A percentile compares a stretch with the other conserved stretches of the same genome.
These are phyloP conservation scores for Gossypium australe DNA, from an alignment of 345 rosid genomes.

Conservation along the genomic window DNA sequence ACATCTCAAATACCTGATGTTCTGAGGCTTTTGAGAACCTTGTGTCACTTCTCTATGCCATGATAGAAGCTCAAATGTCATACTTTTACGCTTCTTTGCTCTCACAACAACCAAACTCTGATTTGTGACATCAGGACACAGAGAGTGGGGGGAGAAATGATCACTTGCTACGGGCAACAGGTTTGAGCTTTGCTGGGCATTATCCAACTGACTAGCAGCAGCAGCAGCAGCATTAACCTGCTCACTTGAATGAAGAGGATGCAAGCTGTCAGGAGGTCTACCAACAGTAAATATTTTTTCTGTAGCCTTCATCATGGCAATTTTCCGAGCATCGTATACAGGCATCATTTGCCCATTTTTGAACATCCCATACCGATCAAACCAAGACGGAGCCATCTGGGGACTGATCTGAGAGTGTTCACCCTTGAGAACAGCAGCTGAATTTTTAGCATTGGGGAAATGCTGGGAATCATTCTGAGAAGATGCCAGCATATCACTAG, in stretches of 20 bases:
- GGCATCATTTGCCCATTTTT: slow-evolving; percentile 61
- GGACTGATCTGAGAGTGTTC: slow-evolving; percentile 55
- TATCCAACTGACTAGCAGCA: slow-evolving; percentile 29
- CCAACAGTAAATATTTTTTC: slow-evolving; percentile 41
- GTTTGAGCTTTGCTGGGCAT: slow-evolving; percentile 24
- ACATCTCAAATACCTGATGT: slow-evolving; percentile 48
- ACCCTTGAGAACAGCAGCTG: slow-evolving; percentile 30
- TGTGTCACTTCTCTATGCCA: slow-evolving; percentile 62
- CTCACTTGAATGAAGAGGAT: slow-evolving; percentile 26
- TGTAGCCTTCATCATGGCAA: slow-evolving; percentile 29
- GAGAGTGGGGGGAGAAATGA: slow-evolving; percentile 33
- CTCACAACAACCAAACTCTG: slow-evolving; percentile 26
- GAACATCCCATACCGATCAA: slow-evolving; percentile 60
- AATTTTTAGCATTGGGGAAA: slow-evolving; percentile 27
- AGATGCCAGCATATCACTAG: slow-evolving; percentile 30
- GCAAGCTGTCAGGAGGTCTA: slow-evolving; percentile 40
- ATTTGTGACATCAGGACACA: slow-evolving; percentile 34
- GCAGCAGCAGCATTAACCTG: slow-evolving; percentile 27
- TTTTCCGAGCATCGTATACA: slow-evolving; percentile 35
- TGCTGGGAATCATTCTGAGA: slow-evolving; percentile 33
- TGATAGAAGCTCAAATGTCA: slow-evolving; percentile 44
- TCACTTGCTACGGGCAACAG: slow-evolving; percentile 29
- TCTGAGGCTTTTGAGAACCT: slow-evolving; percentile 41
- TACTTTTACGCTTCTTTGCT: slow-evolving; percentile 62
- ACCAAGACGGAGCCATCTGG: slow-evolving; percentile 80